Evolutionary conservation across 495 filamentous ascomycete genomes (phyloP).

Genomic region (Neurospora sp.): DNA sequence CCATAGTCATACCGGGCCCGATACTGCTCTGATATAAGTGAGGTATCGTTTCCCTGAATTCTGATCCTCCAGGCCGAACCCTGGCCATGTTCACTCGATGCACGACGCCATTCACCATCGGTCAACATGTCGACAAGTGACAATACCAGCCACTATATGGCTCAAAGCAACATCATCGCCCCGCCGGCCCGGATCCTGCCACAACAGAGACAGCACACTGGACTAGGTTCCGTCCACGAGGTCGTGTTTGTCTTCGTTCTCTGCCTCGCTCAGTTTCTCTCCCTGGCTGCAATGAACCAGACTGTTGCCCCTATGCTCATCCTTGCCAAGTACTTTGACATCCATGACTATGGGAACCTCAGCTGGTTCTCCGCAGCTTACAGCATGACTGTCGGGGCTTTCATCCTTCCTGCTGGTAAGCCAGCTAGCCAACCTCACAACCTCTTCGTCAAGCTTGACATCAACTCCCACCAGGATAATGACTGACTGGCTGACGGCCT

Average conservation of each 20-base stretch:
- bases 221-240: neutral
- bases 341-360: conserved; percentile 28
- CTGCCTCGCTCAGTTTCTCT: conserved; percentile 15
- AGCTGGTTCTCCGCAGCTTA: conserved; percentile 43
- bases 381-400: conserved; percentile 50
- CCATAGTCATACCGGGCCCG: neutral
- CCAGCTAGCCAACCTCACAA: neutral
- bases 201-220: neutral
- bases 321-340: conserved; percentile 34
- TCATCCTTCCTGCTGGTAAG: conserved; percentile 44
- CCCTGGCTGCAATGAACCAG: conserved; percentile 14
- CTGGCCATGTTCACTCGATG: too few relatives aligned
- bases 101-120: neutral
- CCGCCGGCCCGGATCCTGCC: neutral
- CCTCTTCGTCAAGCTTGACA: neutral
- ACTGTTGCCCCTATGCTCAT: conserved; percentile 17
- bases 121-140: neutral
- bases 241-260: conserved; percentile 8
- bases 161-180: neutral
- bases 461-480: neutral
- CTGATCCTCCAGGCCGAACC: neutral
- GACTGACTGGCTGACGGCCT: neutral
- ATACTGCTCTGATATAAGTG: neutral
- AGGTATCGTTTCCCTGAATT: neutral
- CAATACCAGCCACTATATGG: neutral